phyloP scores from a whole-genome alignment of 305 asterid species.

The Ajuga reptans region DNA sequence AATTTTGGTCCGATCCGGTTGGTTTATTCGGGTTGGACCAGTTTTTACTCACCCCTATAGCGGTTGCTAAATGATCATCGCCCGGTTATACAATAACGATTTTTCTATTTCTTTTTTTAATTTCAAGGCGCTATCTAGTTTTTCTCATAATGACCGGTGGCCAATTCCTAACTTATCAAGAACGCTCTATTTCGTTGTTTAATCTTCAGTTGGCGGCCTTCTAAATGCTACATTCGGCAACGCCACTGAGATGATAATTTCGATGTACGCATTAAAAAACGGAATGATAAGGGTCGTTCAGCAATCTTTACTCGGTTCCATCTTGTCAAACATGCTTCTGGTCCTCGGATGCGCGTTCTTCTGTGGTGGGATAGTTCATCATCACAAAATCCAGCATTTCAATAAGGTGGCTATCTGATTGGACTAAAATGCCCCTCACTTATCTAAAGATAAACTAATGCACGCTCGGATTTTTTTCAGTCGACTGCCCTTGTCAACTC shows the following conservation, averaged over 20 bases:
- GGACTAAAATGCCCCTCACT: neutral
- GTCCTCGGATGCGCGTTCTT: slow-evolving; percentile 98
- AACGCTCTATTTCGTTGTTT: slow-evolving; percentile 14
- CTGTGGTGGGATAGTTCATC: slow-evolving; percentile 82
- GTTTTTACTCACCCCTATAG: too few species aligned
- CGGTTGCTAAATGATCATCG: too few species aligned
- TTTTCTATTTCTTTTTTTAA: too few species aligned
- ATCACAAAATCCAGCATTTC: slow-evolving; percentile 65
- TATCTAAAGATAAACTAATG: slow-evolving; percentile 25
- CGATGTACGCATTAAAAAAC: slow-evolving; percentile 78
- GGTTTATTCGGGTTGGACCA: too few species aligned
- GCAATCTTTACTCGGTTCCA: slow-evolving; percentile 84
- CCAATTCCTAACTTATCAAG: neutral
- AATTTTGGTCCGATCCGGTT: too few species aligned
- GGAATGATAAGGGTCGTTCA: slow-evolving; percentile 94
- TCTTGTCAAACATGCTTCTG: slow-evolving; percentile 92
- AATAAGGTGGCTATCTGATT: slow-evolving; percentile 52
- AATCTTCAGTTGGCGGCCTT: slow-evolving; percentile 86
- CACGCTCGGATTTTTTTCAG: slow-evolving; percentile 39
- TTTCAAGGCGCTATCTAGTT: too few species aligned
- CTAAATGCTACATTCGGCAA: slow-evolving; percentile 95
- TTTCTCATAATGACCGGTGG: too few species aligned
- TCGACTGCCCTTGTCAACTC: slow-evolving; percentile 81
- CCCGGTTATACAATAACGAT: too few species aligned
- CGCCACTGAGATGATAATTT: slow-evolving; percentile 95